phyloP scores from a whole-genome alignment of 352 stramenopile species.

The Pythium phragmitis region DNA sequence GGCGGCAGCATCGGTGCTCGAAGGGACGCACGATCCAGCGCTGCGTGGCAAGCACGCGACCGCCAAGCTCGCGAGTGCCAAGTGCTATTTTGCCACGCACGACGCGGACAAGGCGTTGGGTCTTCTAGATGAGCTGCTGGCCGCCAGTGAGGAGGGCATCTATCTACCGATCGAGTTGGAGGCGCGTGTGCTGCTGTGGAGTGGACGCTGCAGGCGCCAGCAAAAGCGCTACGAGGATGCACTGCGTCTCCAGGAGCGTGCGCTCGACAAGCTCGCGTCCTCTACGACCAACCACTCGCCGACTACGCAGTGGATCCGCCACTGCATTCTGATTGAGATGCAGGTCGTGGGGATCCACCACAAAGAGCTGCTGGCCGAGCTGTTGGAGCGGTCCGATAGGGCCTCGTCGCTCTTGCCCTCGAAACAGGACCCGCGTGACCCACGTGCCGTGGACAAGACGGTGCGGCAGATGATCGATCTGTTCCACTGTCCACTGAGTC shows the following conservation, averaged over 20 bases:
- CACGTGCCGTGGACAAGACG: constrained; percentile 34
- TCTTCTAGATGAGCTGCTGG: constrained; percentile 5
- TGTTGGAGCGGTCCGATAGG: constrained; percentile 30
- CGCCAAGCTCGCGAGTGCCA: constrained; percentile 52
- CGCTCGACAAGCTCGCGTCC: constrained; percentile 54
- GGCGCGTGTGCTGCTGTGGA: constrained; percentile 57
- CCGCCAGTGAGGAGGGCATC: constrained; percentile 40
- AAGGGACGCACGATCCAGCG: constrained; percentile 8
- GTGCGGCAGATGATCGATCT: constrained; percentile 71
- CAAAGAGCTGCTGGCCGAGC: constrained; percentile 44
- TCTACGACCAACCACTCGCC: constrained; percentile 22
- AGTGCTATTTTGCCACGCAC: constrained; percentile 63
- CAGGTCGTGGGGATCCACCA: constrained; percentile 50
- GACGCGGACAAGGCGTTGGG: constrained; percentile 39
- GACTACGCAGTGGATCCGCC: constrained; percentile 44
- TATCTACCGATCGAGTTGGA: constrained; percentile 27
- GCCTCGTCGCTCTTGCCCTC: background rate
- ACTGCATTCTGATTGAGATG: constrained; percentile 66
- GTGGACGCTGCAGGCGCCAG: constrained; percentile 58
- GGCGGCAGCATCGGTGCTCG: constrained; percentile 34
- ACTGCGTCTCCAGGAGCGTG: constrained; percentile 43
- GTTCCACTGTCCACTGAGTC: constrained; percentile 68
- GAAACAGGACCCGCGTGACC: background rate
- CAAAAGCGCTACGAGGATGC: constrained; percentile 51
- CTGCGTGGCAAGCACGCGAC: constrained; percentile 35